Base-by-base conservation (phyloP, 305 asterid species). In the Solanum hybrid region DNA sequence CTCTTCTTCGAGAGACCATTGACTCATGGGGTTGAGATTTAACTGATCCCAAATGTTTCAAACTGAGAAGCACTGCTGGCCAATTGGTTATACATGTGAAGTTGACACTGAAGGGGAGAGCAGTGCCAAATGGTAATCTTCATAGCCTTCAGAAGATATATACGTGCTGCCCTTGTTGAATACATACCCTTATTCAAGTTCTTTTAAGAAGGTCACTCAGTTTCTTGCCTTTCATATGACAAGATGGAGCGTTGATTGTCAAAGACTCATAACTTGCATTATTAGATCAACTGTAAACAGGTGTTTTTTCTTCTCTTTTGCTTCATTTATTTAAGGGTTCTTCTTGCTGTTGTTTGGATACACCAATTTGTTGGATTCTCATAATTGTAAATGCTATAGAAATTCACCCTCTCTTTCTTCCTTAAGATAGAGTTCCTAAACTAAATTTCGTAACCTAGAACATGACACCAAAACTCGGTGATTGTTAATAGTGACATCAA, bases 351-450 rank as follows among this genome's bases (percentile, higher is more conserved):
- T 33, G 74, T 57, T 61, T 57, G 76, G 88, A 85, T 31, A 29
- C 46, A 22, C 88, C 46, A 51, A 42, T 75, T 88, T 51, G 33
- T 77, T 88, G 61, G 90, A 51, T 88, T 88, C 76, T 46, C 74
- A 29, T 64, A 76, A 88, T 77, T 88, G 90, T 88, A 88, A 88
- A 88, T 88, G 90, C 33, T 76, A 77, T 77, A 88, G 35, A 88
- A 88, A 31, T 75, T n/a, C 31, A 14, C 18, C 67, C 4, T 26
- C 46, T 73, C 89, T 29, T 73, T 73, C 83, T 71, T 39, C 31
- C 29, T 42, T 26, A 3, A 3, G 12, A 26, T 87, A 28, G 11
- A 34, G 79, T 67, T 67, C 5, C 64, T 71, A 13, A 35, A 71
- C 69, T 69, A 35, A 7, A 61, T 86, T 6, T 35, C 51, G 6